Conservation (phyloP, 176 grass and related monocot genomes). For the Elaeis guineensis region DNA sequence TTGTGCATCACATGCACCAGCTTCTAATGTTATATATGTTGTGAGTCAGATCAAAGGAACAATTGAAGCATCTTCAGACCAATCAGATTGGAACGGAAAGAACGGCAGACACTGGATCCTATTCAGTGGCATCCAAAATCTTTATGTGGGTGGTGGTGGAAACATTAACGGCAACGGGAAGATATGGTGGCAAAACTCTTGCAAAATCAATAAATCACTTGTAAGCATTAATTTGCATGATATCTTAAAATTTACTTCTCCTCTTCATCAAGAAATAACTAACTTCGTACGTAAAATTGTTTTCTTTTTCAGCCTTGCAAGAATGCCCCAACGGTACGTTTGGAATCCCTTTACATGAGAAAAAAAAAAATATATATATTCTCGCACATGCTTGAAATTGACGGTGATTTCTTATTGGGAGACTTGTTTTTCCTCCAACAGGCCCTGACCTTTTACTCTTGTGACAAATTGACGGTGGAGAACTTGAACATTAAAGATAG, state of each 20-base stretch:
- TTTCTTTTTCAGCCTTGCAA: conserved; percentile 44
- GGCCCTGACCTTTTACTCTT: conserved; percentile 49
- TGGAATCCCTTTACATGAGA: no score
- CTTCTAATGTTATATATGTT: background rate
- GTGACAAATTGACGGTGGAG: conserved; percentile 33
- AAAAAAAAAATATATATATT: no score
- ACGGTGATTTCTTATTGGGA: no score
- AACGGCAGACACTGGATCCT: conserved; percentile 44
- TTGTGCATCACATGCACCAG: no score
- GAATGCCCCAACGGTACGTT: conserved; percentile 48
- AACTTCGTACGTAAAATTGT: background rate
- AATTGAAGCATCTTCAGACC: conserved; percentile 36
- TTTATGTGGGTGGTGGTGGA: conserved; percentile 50
- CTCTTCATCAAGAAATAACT: background rate
- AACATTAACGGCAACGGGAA: conserved; percentile 60
- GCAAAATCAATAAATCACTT: conserved; percentile 49
- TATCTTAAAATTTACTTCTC: background rate
- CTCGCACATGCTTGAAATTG: no score
- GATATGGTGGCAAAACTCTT: conserved; percentile 62
- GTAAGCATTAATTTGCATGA: conserved; percentile 19
- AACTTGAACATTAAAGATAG: conserved; percentile 31
- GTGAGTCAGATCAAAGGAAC: conserved; percentile 45
- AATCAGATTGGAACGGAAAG: conserved; percentile 27
- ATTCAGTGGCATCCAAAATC: conserved; percentile 19
- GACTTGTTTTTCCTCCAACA: background rate